Evolutionary conservation across 23 red algal genomes (phyloP), one percentile per base, ranked within the genome.

Genomic region (Gracilaria vermiculophylla): DNA sequence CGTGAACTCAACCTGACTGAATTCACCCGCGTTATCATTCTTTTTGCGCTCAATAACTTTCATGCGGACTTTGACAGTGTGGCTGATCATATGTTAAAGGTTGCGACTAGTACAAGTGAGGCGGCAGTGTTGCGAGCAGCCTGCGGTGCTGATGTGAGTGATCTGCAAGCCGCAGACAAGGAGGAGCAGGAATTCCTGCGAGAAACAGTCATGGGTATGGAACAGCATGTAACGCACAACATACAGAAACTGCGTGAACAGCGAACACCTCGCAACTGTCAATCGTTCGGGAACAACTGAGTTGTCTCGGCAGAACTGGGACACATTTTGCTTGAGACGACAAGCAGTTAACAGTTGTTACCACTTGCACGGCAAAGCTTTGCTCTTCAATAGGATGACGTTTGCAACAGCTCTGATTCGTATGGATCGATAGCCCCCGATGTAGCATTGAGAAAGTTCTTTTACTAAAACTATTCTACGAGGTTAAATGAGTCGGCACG

Each of bases 101-200:
- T 91, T 36, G 87, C 87, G 15, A 81, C 74, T 1, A 81, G 87
- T 39, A 81, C 87, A 19, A 91, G 87, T 81, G 87, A 91, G 60
- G 75, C 74, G 11, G 87, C 87, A 64, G 87, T 81, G 2, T 55
- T 91, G 62, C 58, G 61, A 24, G 87, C 74, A 25, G 57, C 54
- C 19, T 66, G 29, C 40, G 87, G 87, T 9, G 45, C 39, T 50
- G 87, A 91, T 43, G 69, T 74, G 41, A 91, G 58, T 78, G 74
- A 80, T 29, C 54, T 91, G 61, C 47, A 72, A 58, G 75, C 75
- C 29, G 58, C 62, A 4, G 87, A 91, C 29, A 81, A 80, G 52
- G 87, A 78, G 14, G 87, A 91, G 56, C 47, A 54, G 24, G 87
- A 69, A 47, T 81, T 91, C 31, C 58, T 91, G 56, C 54, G 76